Evolutionary conservation across 305 asterid genomes (phyloP), one percentile per base, ranked within the genome.

Genomic region (Fraxinus floribunda): DNA sequence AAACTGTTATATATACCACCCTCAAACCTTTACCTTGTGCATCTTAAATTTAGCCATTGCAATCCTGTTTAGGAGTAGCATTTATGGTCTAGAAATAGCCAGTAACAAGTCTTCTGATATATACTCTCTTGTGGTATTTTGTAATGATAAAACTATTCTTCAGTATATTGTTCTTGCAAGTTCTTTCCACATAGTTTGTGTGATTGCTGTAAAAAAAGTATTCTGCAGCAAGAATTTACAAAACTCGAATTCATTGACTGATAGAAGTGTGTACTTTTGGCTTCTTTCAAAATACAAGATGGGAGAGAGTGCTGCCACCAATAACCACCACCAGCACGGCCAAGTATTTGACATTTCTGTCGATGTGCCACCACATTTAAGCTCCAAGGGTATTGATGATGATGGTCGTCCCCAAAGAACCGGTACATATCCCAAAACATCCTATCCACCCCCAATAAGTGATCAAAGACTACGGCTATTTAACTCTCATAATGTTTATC

Each of bases 221-320:
- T 36, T 55, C 36, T 20, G 34, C 18, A 49, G 57, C 57, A 78
- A 78, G 76, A 5, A 52, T 24, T 5, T 70, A 5, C 4, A 81
- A 75, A 30, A 41, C 4, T 66, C n/a, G 22, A 62, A 8, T 9
- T 62, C 38, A 6, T 35, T 36, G 41, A 36, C 41, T 36, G 41
- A 36, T 36, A 36, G 41, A 36, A 36, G 41, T 36, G 41, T 36
- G 41, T 36, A 36, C 24, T 52, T n/a, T 52, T 52, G 64, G 64
- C 64, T 52, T 52, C 64, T 16, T 52, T 52, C 3, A 16, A 52
- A 52, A 52, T 5, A 52, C 62, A 82, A 82, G 88, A 90, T 88
- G 93, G 91, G 90, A 60, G 90, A 88, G 85, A 80, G 89, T 85
- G 73, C 90, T 88, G 90, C 90, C 90, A 87, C 93, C 93, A 88